phyloP scores from a whole-genome alignment of 768 basidiomycete genomes.

The Naganishia onofrii region DNA sequence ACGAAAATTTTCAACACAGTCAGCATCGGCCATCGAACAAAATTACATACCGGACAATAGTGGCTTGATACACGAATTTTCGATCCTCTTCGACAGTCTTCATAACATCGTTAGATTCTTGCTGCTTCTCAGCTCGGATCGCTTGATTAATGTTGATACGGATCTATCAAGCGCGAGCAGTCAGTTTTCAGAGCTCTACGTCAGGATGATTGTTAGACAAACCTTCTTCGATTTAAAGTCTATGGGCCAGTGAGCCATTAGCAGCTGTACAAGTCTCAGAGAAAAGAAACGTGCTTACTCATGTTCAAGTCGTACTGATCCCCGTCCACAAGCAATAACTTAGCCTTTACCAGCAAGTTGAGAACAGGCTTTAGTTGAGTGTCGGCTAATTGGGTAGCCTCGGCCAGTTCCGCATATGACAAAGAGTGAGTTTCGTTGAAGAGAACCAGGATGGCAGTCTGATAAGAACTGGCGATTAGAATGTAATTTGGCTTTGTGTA shows the following conservation, averaged over 20 bases:
- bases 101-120: conserved; percentile 80
- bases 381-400: conserved; percentile 67
- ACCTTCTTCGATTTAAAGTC: conserved; percentile 80
- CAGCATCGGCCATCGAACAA: background rate
- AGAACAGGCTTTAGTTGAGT: conserved; percentile 61
- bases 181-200: background rate
- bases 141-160: conserved; percentile 86
- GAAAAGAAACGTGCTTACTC: conserved; percentile 53
- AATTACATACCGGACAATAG: conserved; percentile 63
- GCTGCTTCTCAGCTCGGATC: conserved; percentile 91
- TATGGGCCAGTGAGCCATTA: conserved; percentile 33
- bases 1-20: background rate
- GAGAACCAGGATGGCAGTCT: conserved; percentile 89
- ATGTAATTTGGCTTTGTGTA: conserved; percentile 94
- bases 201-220: too few species aligned
- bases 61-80: conserved; percentile 92
- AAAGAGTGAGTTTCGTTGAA: conserved; percentile 90
- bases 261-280: background rate
- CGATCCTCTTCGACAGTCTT: conserved; percentile 96
- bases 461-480: conserved; percentile 89
- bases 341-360: conserved; percentile 74
- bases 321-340: conserved; percentile 84
- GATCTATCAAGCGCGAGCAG: conserved; percentile 55
- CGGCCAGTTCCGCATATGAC: conserved; percentile 71
- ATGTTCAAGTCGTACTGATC: conserved; percentile 93